Evolutionary conservation across 1,284 basidiomycete species (phyloP).

Genomic region (Tremellales sp.): DNA sequence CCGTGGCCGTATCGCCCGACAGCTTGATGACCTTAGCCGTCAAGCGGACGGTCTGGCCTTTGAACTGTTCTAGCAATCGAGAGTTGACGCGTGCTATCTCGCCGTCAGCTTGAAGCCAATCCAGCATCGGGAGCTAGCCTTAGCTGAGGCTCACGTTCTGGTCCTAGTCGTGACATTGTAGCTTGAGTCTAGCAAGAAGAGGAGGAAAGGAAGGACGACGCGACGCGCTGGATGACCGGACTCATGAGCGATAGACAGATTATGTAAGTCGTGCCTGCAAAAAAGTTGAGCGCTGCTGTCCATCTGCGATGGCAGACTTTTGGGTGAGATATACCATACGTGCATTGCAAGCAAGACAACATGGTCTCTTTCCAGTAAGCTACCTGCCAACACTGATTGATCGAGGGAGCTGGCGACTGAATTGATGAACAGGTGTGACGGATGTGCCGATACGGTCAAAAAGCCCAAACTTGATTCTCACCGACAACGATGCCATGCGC

Average conservation of each 20-base stretch:
- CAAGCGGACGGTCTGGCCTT: constrained; percentile 61
- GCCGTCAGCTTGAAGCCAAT: background rate
- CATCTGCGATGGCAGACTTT: background rate
- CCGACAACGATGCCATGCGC: constrained; percentile 50
- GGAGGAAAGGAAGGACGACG: too few relatives aligned
- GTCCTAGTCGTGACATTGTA: constrained; percentile 37
- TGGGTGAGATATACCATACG: background rate
- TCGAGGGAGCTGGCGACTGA: constrained; percentile 5
- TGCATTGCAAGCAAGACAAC: constrained; percentile 5
- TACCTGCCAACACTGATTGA: background rate
- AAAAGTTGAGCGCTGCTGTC: background rate
- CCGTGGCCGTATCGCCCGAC: constrained; percentile 57
- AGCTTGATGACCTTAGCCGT: constrained; percentile 64
- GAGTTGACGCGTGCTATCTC: constrained; percentile 41
- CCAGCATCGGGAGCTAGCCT: too few relatives aligned
- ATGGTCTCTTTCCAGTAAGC: constrained; percentile 62
- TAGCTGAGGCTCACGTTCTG: constrained; percentile 35
- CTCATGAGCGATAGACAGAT: too few relatives aligned
- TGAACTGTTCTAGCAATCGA: constrained; percentile 29
- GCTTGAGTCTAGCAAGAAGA: too few relatives aligned
- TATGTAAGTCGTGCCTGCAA: background rate
- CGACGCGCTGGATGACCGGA: too few relatives aligned
- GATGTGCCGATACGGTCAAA: constrained; percentile 78
- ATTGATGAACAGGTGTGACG: constrained; percentile 52
- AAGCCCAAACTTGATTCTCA: constrained; percentile 71